Evolutionary conservation across 176 grass and related monocot genomes (phyloP).

Genomic region (Sorghum bicolor): DNA sequence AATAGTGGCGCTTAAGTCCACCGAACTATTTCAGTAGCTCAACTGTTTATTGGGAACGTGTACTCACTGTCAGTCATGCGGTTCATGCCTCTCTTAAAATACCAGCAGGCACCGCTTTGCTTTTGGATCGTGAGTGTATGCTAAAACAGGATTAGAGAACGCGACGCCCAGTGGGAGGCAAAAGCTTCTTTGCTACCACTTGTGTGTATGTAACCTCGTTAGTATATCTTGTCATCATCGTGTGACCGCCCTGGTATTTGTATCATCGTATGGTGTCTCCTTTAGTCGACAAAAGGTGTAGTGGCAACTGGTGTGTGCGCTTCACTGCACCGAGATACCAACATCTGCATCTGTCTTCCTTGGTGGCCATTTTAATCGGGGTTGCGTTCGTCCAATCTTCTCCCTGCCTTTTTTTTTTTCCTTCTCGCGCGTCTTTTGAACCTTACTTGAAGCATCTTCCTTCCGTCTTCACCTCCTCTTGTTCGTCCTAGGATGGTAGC

Average conservation of each 20-base stretch:
- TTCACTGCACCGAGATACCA: not conserved
- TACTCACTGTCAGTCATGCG: not conserved
- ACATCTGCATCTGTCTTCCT: not conserved
- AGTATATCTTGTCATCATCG: not conserved
- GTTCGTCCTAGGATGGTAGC: too few species aligned
- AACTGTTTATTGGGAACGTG: too few species aligned
- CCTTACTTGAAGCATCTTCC: not conserved
- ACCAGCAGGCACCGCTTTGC: not conserved
- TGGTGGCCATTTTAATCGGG: not conserved
- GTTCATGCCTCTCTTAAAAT: not conserved
- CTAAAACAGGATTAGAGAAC: not conserved
- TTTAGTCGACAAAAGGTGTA: not conserved
- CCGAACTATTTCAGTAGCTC: too few species aligned
- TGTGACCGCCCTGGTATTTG: not conserved
- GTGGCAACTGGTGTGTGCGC: not conserved
- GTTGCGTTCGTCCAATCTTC: not conserved
- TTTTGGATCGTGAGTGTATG: not conserved
- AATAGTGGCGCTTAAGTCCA: too few species aligned
- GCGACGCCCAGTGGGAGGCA: not conserved
- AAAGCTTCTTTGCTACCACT: constrained; percentile 10
- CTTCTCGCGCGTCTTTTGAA: not conserved
- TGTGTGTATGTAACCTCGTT: not conserved
- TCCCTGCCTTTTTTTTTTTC: not conserved
- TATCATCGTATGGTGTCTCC: not conserved
- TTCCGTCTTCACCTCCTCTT: too few species aligned